A percentile compares a stretch with the other conserved stretches of the same genome.
Conservation (phyloP, 1,139 yeast genomes). For the Debaryomyces fabryi region DNA sequence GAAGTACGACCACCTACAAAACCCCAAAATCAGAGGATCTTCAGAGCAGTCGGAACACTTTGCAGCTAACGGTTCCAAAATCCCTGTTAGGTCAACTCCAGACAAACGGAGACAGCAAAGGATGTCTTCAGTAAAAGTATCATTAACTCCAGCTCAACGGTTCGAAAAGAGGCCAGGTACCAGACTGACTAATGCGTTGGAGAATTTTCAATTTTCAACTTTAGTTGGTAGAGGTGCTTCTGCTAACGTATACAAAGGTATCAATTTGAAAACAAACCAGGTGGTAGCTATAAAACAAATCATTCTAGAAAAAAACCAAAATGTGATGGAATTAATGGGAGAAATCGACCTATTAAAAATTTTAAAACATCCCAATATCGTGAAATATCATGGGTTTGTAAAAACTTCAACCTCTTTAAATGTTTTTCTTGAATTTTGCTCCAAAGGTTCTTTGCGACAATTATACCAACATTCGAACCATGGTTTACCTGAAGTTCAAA, state of each 20-base stretch:
- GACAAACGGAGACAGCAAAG: constrained; percentile 21
- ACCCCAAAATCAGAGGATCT: not conserved
- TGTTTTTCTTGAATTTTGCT: constrained; percentile 75
- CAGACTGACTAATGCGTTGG: constrained; percentile 46
- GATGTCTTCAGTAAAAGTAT: constrained; percentile 42
- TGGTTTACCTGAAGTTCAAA: constrained; percentile 62
- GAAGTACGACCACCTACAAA: constrained; percentile 11
- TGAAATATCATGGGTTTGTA: constrained; percentile 86
- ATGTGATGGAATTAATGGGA: constrained; percentile 61
- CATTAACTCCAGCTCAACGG: constrained; percentile 58
- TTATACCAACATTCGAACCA: constrained; percentile 58
- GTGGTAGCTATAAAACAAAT: constrained; percentile 88
- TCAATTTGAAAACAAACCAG: constrained; percentile 64
- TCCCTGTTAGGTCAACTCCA: constrained; percentile 5
- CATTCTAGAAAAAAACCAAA: constrained; percentile 51
- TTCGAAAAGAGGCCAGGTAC: constrained; percentile 45
- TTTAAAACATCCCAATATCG: constrained; percentile 82
- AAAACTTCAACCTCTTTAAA: constrained; percentile 67
- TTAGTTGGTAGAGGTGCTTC: constrained; percentile 95
- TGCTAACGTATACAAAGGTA: constrained; percentile 88
- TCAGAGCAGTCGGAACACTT: not conserved
- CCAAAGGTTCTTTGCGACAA: constrained; percentile 81
- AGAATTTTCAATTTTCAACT: constrained; percentile 59
- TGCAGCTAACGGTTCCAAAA: not conserved
- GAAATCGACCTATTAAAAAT: constrained; percentile 85